phyloP scores from a whole-genome alignment of 208 protist genomes.

The Trypanosoma brucei region DNA sequence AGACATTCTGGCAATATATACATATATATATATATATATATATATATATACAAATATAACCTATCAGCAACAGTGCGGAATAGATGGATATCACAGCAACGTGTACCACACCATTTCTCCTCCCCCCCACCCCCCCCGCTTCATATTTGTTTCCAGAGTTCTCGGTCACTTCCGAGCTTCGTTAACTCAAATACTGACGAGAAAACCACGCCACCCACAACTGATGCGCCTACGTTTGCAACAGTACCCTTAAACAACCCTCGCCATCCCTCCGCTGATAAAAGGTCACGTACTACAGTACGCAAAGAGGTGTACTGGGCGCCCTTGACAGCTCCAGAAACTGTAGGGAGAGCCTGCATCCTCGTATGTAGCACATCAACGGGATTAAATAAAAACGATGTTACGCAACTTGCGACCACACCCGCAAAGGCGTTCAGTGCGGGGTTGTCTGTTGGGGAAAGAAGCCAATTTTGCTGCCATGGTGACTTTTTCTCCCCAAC shows the following conservation, averaged over 20 bases:
- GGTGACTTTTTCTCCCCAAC: conserved; percentile 2
- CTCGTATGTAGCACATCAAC: conserved; percentile 78
- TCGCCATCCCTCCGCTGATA: conserved; percentile 50
- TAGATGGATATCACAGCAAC: not conserved
- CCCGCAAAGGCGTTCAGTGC: conserved; percentile 64
- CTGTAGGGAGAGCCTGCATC: conserved; percentile 57
- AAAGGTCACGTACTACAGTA: conserved; percentile 41
- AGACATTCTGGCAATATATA: no score
- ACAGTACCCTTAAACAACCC: conserved; percentile 78
- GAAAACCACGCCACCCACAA: conserved; percentile 81
- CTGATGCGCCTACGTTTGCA: conserved; percentile 63
- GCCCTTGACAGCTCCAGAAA: not conserved
- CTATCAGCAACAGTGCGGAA: no score
- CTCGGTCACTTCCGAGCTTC: conserved; percentile 76
- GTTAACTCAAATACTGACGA: conserved; percentile 80
- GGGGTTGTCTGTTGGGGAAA: conserved; percentile 79
- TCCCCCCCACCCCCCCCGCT: not conserved
- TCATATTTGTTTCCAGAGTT: conserved; percentile 43
- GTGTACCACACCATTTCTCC: conserved; percentile 2
- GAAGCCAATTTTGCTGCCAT: conserved; percentile 63
- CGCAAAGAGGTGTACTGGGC: conserved; percentile 17
- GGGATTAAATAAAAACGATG: conserved; percentile 76
- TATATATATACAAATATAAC: no score
- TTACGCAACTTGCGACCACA: conserved; percentile 56
- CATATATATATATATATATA: no score